A percentile compares a stretch with the other conserved stretches of the same genome.
These are phyloP conservation scores for Boletus tomentosulus DNA, from an alignment of 768 basidiomycete species.

Conservation along the genomic window DNA sequence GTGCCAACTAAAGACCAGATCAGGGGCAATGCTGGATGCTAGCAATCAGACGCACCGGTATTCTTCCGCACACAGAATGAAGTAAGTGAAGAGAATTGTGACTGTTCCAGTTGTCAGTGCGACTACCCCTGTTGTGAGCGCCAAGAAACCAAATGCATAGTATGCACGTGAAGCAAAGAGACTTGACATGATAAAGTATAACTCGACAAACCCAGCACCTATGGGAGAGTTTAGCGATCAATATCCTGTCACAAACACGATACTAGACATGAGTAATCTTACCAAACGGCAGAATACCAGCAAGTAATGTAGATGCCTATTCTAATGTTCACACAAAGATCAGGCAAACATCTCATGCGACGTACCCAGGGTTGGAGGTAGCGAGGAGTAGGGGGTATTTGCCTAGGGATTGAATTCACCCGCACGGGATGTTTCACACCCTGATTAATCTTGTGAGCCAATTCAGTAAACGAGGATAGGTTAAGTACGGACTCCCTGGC, in stretches of 20 bases:
- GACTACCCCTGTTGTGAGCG: conserved; percentile 80
- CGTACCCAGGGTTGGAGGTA: conserved; percentile 80
- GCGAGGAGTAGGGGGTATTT: conserved; percentile 84
- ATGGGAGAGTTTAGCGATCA: neutral
- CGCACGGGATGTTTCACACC: conserved; percentile 76
- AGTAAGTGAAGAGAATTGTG: conserved; percentile 85
- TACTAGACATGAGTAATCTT: conserved; percentile 13
- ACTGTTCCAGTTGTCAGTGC: conserved; percentile 87
- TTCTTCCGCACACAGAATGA: conserved; percentile 90
- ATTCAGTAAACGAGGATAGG: neutral
- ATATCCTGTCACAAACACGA: conserved; percentile 3
- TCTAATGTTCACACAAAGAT: conserved; percentile 10
- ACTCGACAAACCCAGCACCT: conserved; percentile 94
- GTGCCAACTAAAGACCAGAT: conserved; percentile 68
- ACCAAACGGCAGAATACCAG: conserved; percentile 92
- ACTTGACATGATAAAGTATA: conserved; percentile 88
- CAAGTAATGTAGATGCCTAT: conserved; percentile 70
- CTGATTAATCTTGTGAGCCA: conserved; percentile 36
- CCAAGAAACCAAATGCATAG: conserved; percentile 95
- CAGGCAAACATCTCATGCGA: conserved; percentile 9
- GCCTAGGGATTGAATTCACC: conserved; percentile 92
- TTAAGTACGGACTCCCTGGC: conserved; percentile 65
- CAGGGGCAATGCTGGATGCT: neutral
- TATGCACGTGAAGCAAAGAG: conserved; percentile 90
- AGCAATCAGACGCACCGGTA: conserved; percentile 57